A percentile compares a stretch with the other conserved stretches of the same genome.
Evolutionary conservation across 192 early-diverging fungal species (phyloP).

Genomic region (Thamnidium elegans): DNA sequence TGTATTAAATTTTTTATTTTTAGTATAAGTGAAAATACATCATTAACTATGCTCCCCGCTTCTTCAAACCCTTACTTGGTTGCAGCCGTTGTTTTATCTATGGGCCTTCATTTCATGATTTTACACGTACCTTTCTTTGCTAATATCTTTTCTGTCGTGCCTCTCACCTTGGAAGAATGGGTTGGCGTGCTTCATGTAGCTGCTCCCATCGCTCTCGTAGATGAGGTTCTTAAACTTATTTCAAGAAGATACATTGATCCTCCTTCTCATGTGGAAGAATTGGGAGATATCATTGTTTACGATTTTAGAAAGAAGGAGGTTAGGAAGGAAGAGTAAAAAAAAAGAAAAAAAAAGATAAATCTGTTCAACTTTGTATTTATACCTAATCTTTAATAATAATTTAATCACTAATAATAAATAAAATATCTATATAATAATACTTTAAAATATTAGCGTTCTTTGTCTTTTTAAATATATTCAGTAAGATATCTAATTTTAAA

Average conservation of each 20-base stretch:
- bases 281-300: no score
- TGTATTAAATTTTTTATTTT: background rate
- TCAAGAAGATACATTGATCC: constrained; percentile 35
- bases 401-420: no score
- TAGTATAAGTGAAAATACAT: constrained; percentile 89
- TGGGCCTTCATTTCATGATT: constrained; percentile 93
- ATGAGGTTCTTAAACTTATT: constrained; percentile 83
- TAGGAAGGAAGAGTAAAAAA: no score
- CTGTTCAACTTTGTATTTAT: no score
- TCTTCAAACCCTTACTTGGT: constrained; percentile 90
- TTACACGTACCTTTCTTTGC: constrained; percentile 97
- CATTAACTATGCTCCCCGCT: constrained; percentile 82
- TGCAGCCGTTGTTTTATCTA: constrained; percentile 77
- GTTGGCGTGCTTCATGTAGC: constrained; percentile 87
- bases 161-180: constrained; percentile 89
- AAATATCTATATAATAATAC: no score
- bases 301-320: no score
- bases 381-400: no score
- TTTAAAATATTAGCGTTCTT: no score
- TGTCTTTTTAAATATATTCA: no score
- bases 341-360: no score
- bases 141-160: constrained; percentile 85
- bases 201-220: constrained; percentile 86
- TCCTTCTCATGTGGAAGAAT: constrained; percentile 10
- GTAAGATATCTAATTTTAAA: no score